Percentiles rank a stretch among this genome's conserved stretches.
phyloP scores from a whole-genome alignment of 164 flowering plant species.

The Berberis vulgaris region DNA sequence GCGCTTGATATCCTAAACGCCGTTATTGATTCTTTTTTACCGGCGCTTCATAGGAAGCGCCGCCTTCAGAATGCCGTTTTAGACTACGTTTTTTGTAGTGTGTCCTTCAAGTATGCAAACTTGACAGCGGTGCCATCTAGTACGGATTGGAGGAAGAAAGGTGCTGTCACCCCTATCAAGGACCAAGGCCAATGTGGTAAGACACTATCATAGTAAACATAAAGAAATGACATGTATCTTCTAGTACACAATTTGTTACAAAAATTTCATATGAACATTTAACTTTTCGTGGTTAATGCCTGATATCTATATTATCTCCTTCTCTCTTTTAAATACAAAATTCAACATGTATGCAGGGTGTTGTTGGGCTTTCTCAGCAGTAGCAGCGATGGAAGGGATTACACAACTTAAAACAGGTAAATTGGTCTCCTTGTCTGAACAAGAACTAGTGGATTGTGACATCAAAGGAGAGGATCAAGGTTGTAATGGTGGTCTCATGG shows the following conservation, averaged over 20 bases:
- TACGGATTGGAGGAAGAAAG: slow-evolving; percentile 20
- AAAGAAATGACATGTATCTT: neutral
- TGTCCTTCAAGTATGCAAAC: slow-evolving; percentile 16
- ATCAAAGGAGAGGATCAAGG: slow-evolving; percentile 7
- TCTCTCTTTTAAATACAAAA: no score
- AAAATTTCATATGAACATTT: neutral
- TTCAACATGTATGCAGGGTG: neutral
- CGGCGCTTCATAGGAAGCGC: no score
- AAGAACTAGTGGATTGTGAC: slow-evolving; percentile 5
- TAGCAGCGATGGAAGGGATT: slow-evolving; percentile 9
- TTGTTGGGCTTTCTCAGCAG: slow-evolving; percentile 13
- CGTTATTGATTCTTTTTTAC: no score
- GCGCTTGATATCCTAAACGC: no score
- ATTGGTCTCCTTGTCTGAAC: neutral
- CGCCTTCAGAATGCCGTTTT: no score
- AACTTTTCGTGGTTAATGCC: no score
- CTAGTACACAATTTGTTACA: neutral
- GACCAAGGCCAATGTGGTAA: slow-evolving; percentile 22
- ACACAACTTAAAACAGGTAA: slow-evolving; percentile 7
- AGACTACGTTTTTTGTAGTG: no score
- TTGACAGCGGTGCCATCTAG: slow-evolving; percentile 7
- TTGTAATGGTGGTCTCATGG: slow-evolving; percentile 19
- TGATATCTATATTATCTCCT: no score
- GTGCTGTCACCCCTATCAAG: slow-evolving; percentile 22
- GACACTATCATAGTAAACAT: neutral